Conservation (phyloP, 2,329 filamentous ascomycete species). For the Neonectria punicea region DNA sequence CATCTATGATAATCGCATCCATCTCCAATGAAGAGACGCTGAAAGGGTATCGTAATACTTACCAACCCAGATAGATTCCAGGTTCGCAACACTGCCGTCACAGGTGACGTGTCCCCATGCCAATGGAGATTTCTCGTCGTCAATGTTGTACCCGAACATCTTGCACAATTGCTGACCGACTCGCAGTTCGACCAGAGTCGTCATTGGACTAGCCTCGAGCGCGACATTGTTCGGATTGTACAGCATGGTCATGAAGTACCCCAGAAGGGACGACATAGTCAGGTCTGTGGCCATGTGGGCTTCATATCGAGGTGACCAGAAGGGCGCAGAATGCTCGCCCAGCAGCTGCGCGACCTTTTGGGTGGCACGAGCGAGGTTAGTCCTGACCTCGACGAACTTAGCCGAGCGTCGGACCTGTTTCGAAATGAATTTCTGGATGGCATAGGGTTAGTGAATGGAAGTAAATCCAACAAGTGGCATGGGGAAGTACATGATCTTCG, state of each 20-base stretch:
- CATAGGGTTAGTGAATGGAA: not conserved
- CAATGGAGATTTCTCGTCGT: slow-evolving; percentile 40
- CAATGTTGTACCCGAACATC: slow-evolving; percentile 56
- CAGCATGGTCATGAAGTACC: slow-evolving; percentile 61
- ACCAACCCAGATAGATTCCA: slow-evolving; percentile 58
- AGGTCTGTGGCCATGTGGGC: slow-evolving; percentile 59
- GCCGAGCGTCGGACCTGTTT: slow-evolving; percentile 46
- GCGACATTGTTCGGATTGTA: slow-evolving; percentile 62
- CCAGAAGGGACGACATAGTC: slow-evolving; percentile 55
- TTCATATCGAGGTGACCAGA: slow-evolving; percentile 58
- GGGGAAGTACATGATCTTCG: slow-evolving; percentile 47
- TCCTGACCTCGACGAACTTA: slow-evolving; percentile 47
- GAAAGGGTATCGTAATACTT: slow-evolving; percentile 9
- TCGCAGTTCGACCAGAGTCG: slow-evolving; percentile 55
- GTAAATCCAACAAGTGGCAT: fast-evolving
- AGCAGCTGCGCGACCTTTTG: slow-evolving; percentile 50
- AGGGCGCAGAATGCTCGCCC: slow-evolving; percentile 56
- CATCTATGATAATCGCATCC: not conserved
- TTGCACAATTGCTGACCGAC: slow-evolving; percentile 58
- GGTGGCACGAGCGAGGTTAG: slow-evolving; percentile 49
- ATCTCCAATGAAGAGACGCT: too few species aligned
- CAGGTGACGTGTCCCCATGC: slow-evolving; percentile 59
- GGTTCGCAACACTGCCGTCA: slow-evolving; percentile 58
- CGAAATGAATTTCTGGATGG: slow-evolving; percentile 49
- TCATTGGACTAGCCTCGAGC: slow-evolving; percentile 57